phyloP scores from a whole-genome alignment of 805 yeast genomes.

The Pichia scutulata region DNA sequence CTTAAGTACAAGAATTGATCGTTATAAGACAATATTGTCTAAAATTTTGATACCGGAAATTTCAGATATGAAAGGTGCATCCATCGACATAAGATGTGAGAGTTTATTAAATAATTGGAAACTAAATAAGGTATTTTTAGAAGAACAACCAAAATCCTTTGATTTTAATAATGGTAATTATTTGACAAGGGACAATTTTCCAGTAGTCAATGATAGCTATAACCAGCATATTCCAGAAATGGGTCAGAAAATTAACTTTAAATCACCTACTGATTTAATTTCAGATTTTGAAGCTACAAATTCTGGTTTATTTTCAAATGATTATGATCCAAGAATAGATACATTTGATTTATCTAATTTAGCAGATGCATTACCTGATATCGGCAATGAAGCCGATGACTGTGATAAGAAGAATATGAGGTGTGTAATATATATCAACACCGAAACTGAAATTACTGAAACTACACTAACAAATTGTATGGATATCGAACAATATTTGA shows the following conservation, averaged over 20 bases:
- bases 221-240: too few species aligned
- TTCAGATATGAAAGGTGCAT: background rate
- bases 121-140: background rate
- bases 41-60: conserved; percentile 1
- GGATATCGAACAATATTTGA: background rate
- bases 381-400: background rate
- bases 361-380: background rate
- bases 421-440: too few species aligned
- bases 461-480: conserved; percentile 1
- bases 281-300: conserved; percentile 3
- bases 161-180: background rate
- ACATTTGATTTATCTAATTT: background rate
- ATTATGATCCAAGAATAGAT: conserved; percentile 1
- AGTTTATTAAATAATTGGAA: conserved; percentile 1
- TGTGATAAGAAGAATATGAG: background rate
- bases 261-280: background rate
- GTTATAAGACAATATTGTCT: background rate
- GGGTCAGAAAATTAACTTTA: background rate
- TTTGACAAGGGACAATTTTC: background rate
- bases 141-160: background rate
- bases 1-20: background rate
- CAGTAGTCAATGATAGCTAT: background rate
- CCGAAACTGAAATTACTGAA: background rate
- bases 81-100: background rate
- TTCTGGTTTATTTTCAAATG: conserved; percentile 1